phyloP scores from a whole-genome alignment of 2,329 filamentous ascomycete genomes.

The Talaromyces sp. region DNA sequence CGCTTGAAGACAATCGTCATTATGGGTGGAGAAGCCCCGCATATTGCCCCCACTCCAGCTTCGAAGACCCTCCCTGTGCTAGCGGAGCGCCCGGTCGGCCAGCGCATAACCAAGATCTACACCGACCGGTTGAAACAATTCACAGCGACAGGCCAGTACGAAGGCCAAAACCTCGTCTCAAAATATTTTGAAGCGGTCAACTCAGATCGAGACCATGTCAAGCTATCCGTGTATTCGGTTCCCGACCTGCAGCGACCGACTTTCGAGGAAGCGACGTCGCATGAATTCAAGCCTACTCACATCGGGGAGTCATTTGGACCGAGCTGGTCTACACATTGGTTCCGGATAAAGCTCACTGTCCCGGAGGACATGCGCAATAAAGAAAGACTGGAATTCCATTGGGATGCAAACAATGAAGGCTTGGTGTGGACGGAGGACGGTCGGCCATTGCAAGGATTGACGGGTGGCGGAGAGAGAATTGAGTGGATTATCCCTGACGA shows the following conservation, averaged over 20 bases:
- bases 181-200: constrained; percentile 72
- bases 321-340: constrained; percentile 98
- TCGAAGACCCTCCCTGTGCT: constrained; percentile 53
- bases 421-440: constrained; percentile 90
- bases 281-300: constrained; percentile 73
- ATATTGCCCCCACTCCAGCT: constrained; percentile 30
- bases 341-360: constrained; percentile 78
- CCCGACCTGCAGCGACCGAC: constrained; percentile 77
- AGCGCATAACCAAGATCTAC: constrained; percentile 84
- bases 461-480: constrained; percentile 81
- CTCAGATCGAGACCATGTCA: constrained; percentile 74
- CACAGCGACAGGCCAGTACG: constrained; percentile 76
- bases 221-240: constrained; percentile 83
- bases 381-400: constrained; percentile 88
- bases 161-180: constrained; percentile 72
- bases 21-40: constrained; percentile 44
- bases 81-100: constrained; percentile 62
- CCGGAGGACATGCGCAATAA: constrained; percentile 73
- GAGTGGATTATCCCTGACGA: constrained; percentile 87
- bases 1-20: neutral
- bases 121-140: constrained; percentile 81
- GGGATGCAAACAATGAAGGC: constrained; percentile 95
- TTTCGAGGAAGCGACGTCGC: constrained; percentile 79
- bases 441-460: constrained; percentile 87
- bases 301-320: constrained; percentile 85